Evolutionary conservation across 805 yeast species (phyloP).

Genomic region (Starmerella davenportii): DNA sequence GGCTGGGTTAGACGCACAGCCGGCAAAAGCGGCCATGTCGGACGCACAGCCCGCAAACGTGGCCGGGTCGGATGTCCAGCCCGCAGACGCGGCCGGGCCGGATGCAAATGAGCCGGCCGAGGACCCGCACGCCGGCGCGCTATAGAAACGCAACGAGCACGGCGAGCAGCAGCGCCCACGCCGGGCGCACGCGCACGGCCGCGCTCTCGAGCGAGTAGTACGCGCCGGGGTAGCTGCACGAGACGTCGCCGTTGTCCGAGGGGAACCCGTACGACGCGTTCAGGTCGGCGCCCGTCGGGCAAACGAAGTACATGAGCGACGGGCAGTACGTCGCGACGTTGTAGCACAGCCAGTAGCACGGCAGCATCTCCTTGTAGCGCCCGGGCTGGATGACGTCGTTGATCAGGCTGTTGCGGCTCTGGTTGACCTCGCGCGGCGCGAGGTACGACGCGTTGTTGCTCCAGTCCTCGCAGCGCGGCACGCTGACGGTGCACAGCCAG

Average conservation of each 20-base stretch:
- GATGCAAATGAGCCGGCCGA: too few relatives aligned
- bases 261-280: constrained; percentile 19
- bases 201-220: constrained; percentile 16
- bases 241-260: constrained; percentile 20
- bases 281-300: constrained; percentile 34
- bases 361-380: constrained; percentile 61
- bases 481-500: constrained; percentile 80
- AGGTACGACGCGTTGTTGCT: constrained; percentile 21
- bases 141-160: too few relatives aligned
- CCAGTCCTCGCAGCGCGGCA: constrained; percentile 62
- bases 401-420: constrained; percentile 45
- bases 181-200: too few relatives aligned
- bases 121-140: too few relatives aligned
- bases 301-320: constrained; percentile 48
- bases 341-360: constrained; percentile 69
- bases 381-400: constrained; percentile 38
- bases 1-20: too few relatives aligned
- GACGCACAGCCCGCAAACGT: too few relatives aligned
- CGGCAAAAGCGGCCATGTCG: too few relatives aligned
- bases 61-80: too few relatives aligned
- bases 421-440: constrained; percentile 29
- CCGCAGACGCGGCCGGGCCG: too few relatives aligned
- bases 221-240: constrained; percentile 25
- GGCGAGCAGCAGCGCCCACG: too few relatives aligned
- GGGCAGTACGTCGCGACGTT: constrained; percentile 75